Conservation (phyloP, 331 rosid genomes). For the Cucumis variabilis region DNA sequence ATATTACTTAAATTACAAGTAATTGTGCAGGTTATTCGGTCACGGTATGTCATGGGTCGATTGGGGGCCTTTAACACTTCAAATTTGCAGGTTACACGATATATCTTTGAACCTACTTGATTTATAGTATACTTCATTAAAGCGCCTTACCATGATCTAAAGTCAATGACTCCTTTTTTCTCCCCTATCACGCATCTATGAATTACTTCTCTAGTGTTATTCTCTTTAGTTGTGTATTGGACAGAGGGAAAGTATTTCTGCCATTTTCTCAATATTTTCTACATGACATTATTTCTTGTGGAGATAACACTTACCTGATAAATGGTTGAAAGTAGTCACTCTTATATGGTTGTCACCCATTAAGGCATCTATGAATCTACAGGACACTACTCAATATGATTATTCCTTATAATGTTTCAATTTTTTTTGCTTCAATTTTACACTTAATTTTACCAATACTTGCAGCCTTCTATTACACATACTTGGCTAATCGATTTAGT, state of each 20-base stretch:
- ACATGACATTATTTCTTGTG: background rate
- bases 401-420: too few species aligned
- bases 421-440: too few species aligned
- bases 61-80: conserved; percentile 90
- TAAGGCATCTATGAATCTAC: too few species aligned
- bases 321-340: background rate
- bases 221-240: background rate
- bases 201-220: background rate
- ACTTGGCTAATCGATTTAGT: too few species aligned
- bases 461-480: too few species aligned
- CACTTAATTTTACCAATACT: too few species aligned
- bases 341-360: conserved; percentile 1
- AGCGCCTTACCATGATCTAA: background rate
- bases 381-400: too few species aligned
- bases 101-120: background rate
- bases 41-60: conserved; percentile 98
- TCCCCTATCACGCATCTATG: background rate
- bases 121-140: background rate
- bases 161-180: background rate
- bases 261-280: background rate
- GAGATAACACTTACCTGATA: background rate
- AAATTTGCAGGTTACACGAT: conserved; percentile 76
- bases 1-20: conserved; percentile 30
- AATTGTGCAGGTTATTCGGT: conserved; percentile 78
- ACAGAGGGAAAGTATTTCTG: background rate